Base-by-base conservation (phyloP, 2,329 filamentous ascomycete genomes). In the Neonectria magnoliae region DNA sequence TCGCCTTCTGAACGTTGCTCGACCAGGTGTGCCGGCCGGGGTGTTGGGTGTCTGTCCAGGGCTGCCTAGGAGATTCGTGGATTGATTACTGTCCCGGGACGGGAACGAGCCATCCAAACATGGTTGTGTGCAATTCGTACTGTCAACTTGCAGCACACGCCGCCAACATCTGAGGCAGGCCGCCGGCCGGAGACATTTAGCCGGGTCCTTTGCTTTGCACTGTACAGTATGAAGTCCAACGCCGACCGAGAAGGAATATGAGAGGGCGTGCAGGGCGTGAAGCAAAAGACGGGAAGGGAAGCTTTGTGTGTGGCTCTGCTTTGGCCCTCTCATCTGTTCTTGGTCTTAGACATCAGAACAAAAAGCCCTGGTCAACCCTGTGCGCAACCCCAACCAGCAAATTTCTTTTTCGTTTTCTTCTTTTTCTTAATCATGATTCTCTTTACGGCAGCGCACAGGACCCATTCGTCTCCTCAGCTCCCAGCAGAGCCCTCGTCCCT, bases 31-130 rank as follows among this genome's bases (percentile, higher is more conserved):
- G 53, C 57, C 47, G 44, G 57, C 57, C 33, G 47, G 66, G 61
- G 59, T 51, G 51, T 52, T 52, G 66, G 61, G 59, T 51, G 51
- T 55, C 55, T 44, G 33, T 53, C 42, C 53, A 57, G 57, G 62
- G 58, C 54, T 48, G 62, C 65, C 59, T 57, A 67, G 60, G 57
- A 62, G 54, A 33, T 18, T 18, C n/a, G 2, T 51, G 36, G 64
- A 63, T 68, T 72, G 63, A 58, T 65, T 67, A 66, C 71, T 64
- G 33, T 13, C 36, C 36, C 58, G 65, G 57, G 63, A 71, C 65
- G 68, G 50, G 55, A 57, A 68, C 64, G 48, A 33, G 48, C 48
- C 48, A 51, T 14, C 29, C 22, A 13, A 20, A 48, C 38, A 42
- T 65, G 57, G 63, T 63, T 57, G 41, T 48, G 25, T 25, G 25